phyloP scores from a whole-genome alignment of 2,329 filamentous ascomycete species.

The Exophiala mesophila region DNA sequence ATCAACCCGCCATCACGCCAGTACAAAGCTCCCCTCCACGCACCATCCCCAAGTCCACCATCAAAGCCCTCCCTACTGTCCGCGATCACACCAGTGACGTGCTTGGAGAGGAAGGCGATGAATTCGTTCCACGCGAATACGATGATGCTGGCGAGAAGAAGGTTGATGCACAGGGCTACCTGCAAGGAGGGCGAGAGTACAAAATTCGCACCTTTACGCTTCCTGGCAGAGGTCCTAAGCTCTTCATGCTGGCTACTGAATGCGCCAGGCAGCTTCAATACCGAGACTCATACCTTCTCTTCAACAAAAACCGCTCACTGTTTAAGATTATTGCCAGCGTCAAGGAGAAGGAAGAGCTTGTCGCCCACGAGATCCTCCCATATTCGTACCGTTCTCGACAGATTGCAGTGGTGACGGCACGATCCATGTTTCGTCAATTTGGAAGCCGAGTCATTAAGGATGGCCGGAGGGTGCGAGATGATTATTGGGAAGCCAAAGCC shows the following conservation, averaged over 20 bases:
- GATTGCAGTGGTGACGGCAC: constrained; percentile 94
- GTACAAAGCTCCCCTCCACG: constrained; percentile 53
- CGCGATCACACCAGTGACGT: constrained; percentile 97
- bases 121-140: constrained; percentile 89
- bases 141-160: constrained; percentile 94
- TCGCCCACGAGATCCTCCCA: constrained; percentile 87
- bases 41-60: constrained; percentile 49
- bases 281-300: constrained; percentile 93
- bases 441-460: constrained; percentile 88
- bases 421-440: constrained; percentile 98
- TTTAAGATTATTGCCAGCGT: constrained; percentile 98
- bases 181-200: constrained; percentile 79
- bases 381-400: constrained; percentile 98
- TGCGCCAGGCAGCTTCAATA: constrained; percentile 92
- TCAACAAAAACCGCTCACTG: constrained; percentile 96
- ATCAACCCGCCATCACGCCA: constrained; percentile 40
- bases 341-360: constrained; percentile 91
- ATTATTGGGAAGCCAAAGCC: constrained; percentile 98
- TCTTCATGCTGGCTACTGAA: constrained; percentile 98
- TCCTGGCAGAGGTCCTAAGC: constrained; percentile 81
- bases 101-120: constrained; percentile 79
- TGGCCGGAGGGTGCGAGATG: constrained; percentile 85
- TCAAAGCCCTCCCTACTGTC: constrained; percentile 93
- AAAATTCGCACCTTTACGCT: constrained; percentile 91
- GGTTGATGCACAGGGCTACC: constrained; percentile 75